Percentiles rank a stretch among this genome's conserved stretches.
Evolutionary conservation across 2,329 filamentous ascomycete species (phyloP).

Genomic region (Escovopsis weberi): DNA sequence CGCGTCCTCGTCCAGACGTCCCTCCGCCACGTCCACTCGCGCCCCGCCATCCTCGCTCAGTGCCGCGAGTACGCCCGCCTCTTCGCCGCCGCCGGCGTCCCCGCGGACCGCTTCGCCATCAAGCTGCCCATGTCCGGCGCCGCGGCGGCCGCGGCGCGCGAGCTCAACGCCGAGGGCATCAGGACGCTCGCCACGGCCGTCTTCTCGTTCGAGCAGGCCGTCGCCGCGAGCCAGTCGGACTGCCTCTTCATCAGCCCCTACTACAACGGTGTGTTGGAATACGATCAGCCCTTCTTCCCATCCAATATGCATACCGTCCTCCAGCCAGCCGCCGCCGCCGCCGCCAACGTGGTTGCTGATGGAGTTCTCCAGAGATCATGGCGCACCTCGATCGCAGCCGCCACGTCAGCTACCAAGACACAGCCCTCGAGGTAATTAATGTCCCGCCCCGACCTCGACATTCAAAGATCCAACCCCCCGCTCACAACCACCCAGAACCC

Average conservation of each 20-base stretch:
- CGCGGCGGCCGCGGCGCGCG: slow-evolving; percentile 6
- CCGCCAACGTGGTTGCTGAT: background rate
- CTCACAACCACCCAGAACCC: slow-evolving; percentile 5
- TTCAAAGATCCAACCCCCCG: too few species aligned
- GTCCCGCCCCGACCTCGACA: background rate
- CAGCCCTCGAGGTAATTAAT: slow-evolving; percentile 7
- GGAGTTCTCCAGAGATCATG: slow-evolving; percentile 6
- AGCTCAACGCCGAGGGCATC: slow-evolving; percentile 11
- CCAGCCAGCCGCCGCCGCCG: background rate
- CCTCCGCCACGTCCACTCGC: slow-evolving; percentile 7
- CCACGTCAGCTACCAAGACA: slow-evolving; percentile 4
- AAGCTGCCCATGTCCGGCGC: slow-evolving; percentile 11
- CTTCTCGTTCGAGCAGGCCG: slow-evolving; percentile 10
- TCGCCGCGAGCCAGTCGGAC: slow-evolving; percentile 11
- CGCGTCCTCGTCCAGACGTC: slow-evolving; percentile 12
- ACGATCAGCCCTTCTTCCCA: background rate
- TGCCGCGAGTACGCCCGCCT: slow-evolving; percentile 8
- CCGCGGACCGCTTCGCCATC: slow-evolving; percentile 9
- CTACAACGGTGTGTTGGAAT: slow-evolving; percentile 8
- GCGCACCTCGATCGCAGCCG: slow-evolving; percentile 8
- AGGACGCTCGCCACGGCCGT: slow-evolving; percentile 10
- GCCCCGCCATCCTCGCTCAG: slow-evolving; percentile 9
- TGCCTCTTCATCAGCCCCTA: slow-evolving; percentile 13
- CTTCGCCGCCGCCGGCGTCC: slow-evolving; percentile 8
- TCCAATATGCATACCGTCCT: background rate